Percentiles rank a stretch among this genome's conserved stretches.
These are phyloP conservation scores for Tricholoma flavovirens DNA, from an alignment of 768 basidiomycete species.

Conservation along the genomic window DNA sequence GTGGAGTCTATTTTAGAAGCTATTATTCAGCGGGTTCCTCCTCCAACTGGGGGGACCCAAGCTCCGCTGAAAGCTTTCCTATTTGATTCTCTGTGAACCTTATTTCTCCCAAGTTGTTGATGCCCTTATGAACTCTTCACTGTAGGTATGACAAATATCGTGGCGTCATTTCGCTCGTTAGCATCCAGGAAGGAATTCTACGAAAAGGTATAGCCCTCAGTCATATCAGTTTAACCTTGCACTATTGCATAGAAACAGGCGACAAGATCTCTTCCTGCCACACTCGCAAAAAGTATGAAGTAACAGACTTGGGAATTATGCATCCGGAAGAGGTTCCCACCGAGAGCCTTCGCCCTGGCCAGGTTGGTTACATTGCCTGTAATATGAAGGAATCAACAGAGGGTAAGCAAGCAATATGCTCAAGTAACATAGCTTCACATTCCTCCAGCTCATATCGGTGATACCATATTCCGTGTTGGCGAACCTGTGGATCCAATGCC, in stretches of 20 bases:
- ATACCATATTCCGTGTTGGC: conserved; percentile 80
- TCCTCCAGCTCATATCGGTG: conserved; percentile 79
- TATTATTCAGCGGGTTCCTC: conserved; percentile 79
- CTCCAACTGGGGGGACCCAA: conserved; percentile 53
- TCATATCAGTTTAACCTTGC: conserved; percentile 4
- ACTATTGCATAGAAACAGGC: conserved; percentile 39
- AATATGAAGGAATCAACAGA: conserved; percentile 98
- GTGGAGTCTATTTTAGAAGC: conserved; percentile 73
- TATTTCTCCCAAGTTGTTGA: conserved; percentile 1
- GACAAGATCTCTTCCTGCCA: conserved; percentile 86
- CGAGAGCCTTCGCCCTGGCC: conserved; percentile 60
- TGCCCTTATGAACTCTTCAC: conserved; percentile 9
- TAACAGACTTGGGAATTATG: conserved; percentile 84
- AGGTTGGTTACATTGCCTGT: conserved; percentile 87
- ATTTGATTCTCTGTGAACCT: conserved; percentile 84
- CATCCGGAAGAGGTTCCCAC: conserved; percentile 85
- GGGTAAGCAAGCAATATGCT: conserved; percentile 41
- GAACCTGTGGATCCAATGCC: conserved; percentile 76
- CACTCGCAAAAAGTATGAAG: conserved; percentile 84
- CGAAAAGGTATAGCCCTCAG: conserved; percentile 52
- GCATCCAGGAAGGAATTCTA: conserved; percentile 72
- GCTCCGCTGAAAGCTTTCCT: conserved; percentile 76
- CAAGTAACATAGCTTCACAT: neutral
- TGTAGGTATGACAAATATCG: conserved; percentile 89
- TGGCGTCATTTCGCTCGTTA: conserved; percentile 91